Base-by-base conservation (phyloP, 2,329 filamentous ascomycete genomes). In the Stagonosporopsis chrysanthemi region DNA sequence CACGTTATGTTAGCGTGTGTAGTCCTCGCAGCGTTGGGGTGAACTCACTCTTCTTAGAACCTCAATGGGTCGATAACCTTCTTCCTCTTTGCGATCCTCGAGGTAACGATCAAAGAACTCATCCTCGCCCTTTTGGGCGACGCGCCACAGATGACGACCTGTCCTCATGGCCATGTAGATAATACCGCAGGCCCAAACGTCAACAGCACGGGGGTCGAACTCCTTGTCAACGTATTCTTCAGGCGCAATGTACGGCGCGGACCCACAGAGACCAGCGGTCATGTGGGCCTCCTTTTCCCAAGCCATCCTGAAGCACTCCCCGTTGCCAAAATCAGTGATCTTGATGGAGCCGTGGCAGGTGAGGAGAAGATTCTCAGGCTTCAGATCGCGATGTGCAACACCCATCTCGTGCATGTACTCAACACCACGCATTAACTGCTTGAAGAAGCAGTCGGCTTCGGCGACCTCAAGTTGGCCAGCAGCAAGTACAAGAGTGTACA, bases 91-190 rank as follows among this genome's bases (percentile, higher is more conserved):
- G 50, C 95, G 88, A 28, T 95, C 95, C 73, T 96, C 90, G 5
- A 99, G 85, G 73, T 99, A 99, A 39, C 92, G 89, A 63, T 91
- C 90, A 74, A 97, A 99, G 69, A 98, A 99, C 72, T 98, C 95
- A 71, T 99, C 95, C 65, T 98, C 94, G 52, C 96, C 93, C 78
- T 92, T 96, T 78, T 94, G 94, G 6, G 95, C 95, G n/a, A 97
- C 87, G 52, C 93, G 90, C 95, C 95, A 99, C 8, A 99, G 83
- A 77, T 99, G 95, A 50, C 95, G 86, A 6, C 95, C 95, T 2
- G 94, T 98, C 56, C 95, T 86, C 95, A 99, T 99, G 14, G 95
- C 95, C 95, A 99, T 99, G 80, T 99, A 99, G 58, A 99, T 99
- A 48, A 99, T 95, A 73, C 95, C 95, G 59, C 92, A 97, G 23